Base-by-base conservation (phyloP, 352 stramenopile species). In the Phytopythium mirpurense region DNA sequence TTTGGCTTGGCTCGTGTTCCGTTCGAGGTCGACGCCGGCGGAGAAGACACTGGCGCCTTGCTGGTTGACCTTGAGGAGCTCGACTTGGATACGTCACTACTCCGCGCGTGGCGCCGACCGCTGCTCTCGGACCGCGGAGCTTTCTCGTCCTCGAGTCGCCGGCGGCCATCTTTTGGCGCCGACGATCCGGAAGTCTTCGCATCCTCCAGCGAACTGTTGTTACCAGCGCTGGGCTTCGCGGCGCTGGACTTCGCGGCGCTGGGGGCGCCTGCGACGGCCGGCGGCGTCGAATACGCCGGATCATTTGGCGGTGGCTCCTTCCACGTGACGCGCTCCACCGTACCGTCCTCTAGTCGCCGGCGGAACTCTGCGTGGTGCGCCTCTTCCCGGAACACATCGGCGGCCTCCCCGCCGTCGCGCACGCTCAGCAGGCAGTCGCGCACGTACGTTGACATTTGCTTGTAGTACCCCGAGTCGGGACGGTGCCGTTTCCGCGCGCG, bases 381-480 rank as follows among this genome's bases (percentile, higher is more conserved):
- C 16, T 83, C 79, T 51, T 86, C 70, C 41, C 65, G 63, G 44
- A 89, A 76, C 18, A 75, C 68, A 8, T 81, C 74, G 2, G 65
- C 62, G 5, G 67, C 59, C 15, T 68, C 57, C 15, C 62, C 62
- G 37, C 65, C 27, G 40, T 88, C 69, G n/a, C 84, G 82, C 51
- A 95, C 76, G 47, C 70, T 88, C 18, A 95, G 67, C 46, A 95
- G 66, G 44, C 82, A 92, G 59, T 88, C 78, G 46, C 80, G 78
- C 51, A 95, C 79, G 49, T 88, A 89, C 24, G 78, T 89, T 15
- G 84, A 90, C 82, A 95, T 93, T 41, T 86, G 77, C 56, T 83
- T 83, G 65, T 83, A 88, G 64, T 95, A 93, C 1, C 74, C 69
- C 14, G 80, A 90, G 60, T 92, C 77, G 15, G 84, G 84, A 0